Percentiles rank a stretch among this genome's conserved stretches.
These are phyloP conservation scores for Fusarium lyarnte DNA, from an alignment of 2,329 filamentous ascomycete species.

Conservation along the genomic window DNA sequence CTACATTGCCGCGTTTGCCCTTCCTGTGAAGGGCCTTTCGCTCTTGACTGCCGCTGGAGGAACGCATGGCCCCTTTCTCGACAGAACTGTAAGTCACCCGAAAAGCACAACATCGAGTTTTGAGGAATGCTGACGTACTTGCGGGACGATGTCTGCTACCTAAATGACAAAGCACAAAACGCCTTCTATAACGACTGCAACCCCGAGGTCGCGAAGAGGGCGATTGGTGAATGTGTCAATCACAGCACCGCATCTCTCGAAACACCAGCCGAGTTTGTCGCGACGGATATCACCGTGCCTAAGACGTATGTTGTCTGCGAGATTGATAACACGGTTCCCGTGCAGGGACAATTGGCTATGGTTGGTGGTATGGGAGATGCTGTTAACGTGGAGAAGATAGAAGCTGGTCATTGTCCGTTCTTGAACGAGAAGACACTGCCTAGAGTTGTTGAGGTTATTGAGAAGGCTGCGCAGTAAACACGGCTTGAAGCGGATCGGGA, in stretches of 20 bases:
- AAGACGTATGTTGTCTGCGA: slow-evolving; percentile 44
- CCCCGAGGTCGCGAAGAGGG: background rate
- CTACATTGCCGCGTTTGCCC: slow-evolving; percentile 42
- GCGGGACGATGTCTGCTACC: background rate
- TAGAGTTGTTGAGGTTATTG: background rate
- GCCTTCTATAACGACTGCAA: slow-evolving; percentile 15
- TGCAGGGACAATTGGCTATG: slow-evolving; percentile 35
- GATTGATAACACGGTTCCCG: slow-evolving; percentile 33
- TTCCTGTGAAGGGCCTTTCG: slow-evolving; percentile 18
- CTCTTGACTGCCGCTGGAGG: background rate
- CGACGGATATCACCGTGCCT: slow-evolving; percentile 31
- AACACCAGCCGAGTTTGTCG: slow-evolving; percentile 29
- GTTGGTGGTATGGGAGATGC: slow-evolving; percentile 12
- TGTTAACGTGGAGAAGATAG: background rate
- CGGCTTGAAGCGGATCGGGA: fast-evolving
- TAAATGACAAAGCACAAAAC: slow-evolving; percentile 1
- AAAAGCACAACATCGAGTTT: fast-evolving
- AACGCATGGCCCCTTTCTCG: background rate
- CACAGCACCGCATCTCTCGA: slow-evolving; percentile 34
- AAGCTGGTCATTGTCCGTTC: background rate
- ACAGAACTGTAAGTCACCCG: background rate
- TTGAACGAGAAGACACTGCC: background rate
- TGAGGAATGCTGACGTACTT: fast-evolving
- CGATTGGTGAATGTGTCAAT: background rate
- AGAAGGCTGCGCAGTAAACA: background rate